A percentile compares a stretch with the other conserved stretches of the same genome.
These are phyloP conservation scores for Lentithecium fluviatile DNA, from an alignment of 495 filamentous ascomycete species.

Conservation along the genomic window DNA sequence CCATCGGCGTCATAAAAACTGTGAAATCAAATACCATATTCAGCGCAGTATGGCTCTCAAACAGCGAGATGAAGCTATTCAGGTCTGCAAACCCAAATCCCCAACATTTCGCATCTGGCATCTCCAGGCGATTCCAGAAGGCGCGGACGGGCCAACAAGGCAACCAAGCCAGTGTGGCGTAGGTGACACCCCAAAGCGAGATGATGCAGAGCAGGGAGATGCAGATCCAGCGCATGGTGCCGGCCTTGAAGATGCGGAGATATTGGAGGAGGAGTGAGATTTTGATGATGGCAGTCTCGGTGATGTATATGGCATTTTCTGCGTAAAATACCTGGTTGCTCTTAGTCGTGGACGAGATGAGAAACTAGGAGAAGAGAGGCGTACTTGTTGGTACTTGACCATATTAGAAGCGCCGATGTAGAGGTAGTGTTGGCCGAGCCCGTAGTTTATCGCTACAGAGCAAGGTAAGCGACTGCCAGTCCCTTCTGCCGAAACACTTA, in stretches of 20 bases:
- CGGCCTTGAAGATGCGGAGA: constrained; percentile 31
- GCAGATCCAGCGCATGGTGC: constrained; percentile 21
- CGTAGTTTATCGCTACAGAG: constrained; percentile 11
- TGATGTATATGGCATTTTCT: constrained; percentile 16
- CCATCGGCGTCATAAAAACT: constrained; percentile 22
- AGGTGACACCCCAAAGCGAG: constrained; percentile 25
- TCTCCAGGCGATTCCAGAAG: constrained; percentile 10
- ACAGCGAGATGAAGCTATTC: constrained; percentile 6
- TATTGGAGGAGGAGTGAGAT: constrained; percentile 30
- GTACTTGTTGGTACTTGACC: constrained; percentile 2
- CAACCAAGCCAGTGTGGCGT: constrained; percentile 18
- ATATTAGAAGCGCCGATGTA: background rate
- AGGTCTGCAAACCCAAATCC: constrained; percentile 16
- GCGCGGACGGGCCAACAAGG: constrained; percentile 20
- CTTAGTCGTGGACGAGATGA: background rate
- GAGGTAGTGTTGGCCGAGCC: constrained; percentile 20
- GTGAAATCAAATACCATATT: constrained; percentile 29
- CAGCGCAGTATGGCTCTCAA: constrained; percentile 10
- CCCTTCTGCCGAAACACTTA: background rate
- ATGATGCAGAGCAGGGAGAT: constrained; percentile 15
- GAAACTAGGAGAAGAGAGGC: background rate
- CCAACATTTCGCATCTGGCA: constrained; percentile 11
- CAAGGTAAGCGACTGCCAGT: background rate
- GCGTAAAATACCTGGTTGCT: constrained; percentile 14
- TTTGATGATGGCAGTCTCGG: constrained; percentile 25